Evolutionary conservation across 2,329 filamentous ascomycete genomes (phyloP), one percentile per base, ranked within the genome.

Genomic region (Gnomoniopsis sp.): DNA sequence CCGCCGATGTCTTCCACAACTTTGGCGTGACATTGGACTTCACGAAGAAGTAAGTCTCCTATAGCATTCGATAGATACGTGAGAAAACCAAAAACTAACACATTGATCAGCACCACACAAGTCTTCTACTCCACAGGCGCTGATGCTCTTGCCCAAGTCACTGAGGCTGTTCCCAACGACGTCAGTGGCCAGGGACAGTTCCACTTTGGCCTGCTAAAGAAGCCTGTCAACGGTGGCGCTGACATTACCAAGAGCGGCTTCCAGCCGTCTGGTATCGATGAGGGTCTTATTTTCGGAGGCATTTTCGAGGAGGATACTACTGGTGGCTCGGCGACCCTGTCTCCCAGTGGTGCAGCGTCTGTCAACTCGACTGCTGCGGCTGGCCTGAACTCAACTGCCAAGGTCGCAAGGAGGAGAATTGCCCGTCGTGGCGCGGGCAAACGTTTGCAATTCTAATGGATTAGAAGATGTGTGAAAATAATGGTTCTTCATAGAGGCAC

Each of bases 161-260:
- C 77, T 1, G 69, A 73, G 19, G 71, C 77, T 0, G 65, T 80
- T 0, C 22, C 70, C 44, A 83, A 83, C 64, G 76, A 85, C 63
- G 74, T 85, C 57, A 75, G 76, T 44, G 84, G 84, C 6, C 77
- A 79, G 56, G 85, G 85, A 22, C 83, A 87, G 68, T 86, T 79
- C 69, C 85, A 88, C 67, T 79, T 87, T 53, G 85, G 85, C 38
- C 67, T 86, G 1, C 72, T 88, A 59, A 87, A 87, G 78, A 87
- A 86, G 75, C 78, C 81, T 6, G 75, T 79, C 50, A 74, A 79
- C 55, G 63, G 68, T 36, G 71, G 70, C 34, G 67, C 64, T 49
- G 77, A 83, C 64, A 74, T 82, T 43, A 75, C 74, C 48, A 77
- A 77, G 66, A 67, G 74, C 43, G 81, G 79, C 6, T 75, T 73